Evolutionary conservation across 495 filamentous ascomycete genomes (phyloP), one percentile per base, ranked within the genome.

Genomic region (Penicillium argentinense): DNA sequence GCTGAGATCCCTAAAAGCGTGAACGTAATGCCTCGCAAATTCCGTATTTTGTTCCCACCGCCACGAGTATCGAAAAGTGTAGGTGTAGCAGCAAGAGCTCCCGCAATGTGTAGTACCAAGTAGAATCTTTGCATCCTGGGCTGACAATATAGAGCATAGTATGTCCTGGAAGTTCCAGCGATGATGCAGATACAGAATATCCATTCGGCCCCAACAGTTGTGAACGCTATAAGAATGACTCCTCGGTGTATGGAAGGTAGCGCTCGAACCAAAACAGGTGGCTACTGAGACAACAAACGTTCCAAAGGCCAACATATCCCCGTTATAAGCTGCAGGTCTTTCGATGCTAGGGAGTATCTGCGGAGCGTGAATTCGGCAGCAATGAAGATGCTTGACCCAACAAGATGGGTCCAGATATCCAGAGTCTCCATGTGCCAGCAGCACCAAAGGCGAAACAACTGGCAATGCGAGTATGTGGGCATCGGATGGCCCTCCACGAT

Each of bases 341-440:
- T 19, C 0, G 30, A 33, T 2, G 11, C 9, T 13, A n/a, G 21
- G 16, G 18, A 3, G 12, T 6, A 42, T 9, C 19, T 12, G 25
- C 30, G 28, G 1, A 49, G 16, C 9, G 40, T 22, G 6, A 50
- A 26, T 18, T 23, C 18, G 13, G 21, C 29, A 14, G 30, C 38
- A 25, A 48, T 40, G 21, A 45, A 57, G 28, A 29, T 42, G 14
- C 37, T 37, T 13, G 34, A 54, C 42, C 32, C 36, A 3, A 50
- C 26, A 16, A 45, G 18, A 43, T 55, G 52, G 3, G 47, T 51
- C 52, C 52, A 54, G 12, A 54, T 54, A 25, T 54, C 50, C 40
- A 54, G 45, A 8, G 51, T 50, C 28, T 54, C 46, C 51, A 54
- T 54, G 4, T 54, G 51, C 42, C 47, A 42, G 23, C 51, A 50